Percentiles rank a stretch among this genome's conserved stretches.
Conservation (phyloP, 2,329 filamentous ascomycete genomes). For the Penicillium sp. region DNA sequence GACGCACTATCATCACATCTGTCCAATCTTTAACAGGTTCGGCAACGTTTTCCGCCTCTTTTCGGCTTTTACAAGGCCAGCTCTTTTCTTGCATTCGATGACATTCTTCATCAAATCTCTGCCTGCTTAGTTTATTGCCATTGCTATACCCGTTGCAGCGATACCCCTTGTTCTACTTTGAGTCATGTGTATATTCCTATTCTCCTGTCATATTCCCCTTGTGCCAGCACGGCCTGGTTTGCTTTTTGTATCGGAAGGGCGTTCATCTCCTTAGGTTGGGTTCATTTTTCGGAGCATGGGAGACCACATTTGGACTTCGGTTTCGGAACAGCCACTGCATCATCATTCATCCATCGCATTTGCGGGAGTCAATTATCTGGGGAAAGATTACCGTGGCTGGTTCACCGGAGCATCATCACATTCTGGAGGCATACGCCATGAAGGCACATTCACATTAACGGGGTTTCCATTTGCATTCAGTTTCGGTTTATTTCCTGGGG, state of each 20-base stretch:
- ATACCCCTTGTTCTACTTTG: conserved; percentile 17
- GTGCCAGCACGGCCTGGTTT: neutral
- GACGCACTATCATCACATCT: neutral
- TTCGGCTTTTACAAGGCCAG: conserved; percentile 4
- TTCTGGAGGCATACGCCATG: conserved; percentile 13
- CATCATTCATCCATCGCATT: conserved; percentile 16
- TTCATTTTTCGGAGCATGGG: conserved; percentile 7
- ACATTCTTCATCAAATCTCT: conserved; percentile 15
- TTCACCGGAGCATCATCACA: conserved; percentile 17
- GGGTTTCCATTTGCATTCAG: conserved; percentile 12
- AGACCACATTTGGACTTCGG: conserved; percentile 5
- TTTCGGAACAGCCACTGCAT: conserved; percentile 8
- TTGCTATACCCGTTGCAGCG: conserved; percentile 21
- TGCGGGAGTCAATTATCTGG: conserved; percentile 21
- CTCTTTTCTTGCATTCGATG: conserved; percentile 13
- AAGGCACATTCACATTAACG: conserved; percentile 5
- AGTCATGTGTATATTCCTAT: conserved; percentile 7
- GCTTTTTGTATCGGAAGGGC: conserved; percentile 5
- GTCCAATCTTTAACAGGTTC: conserved; percentile 1
- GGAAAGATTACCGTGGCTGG: conserved; percentile 20
- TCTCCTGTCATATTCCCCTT: conserved; percentile 8
- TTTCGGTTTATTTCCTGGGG: conserved; percentile 1
- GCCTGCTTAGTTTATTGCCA: conserved; percentile 12
- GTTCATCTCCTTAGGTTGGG: conserved; percentile 2
- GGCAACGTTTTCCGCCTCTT: neutral